Conservation (phyloP, 352 stramenopile species). For the Globisporangium solare region DNA sequence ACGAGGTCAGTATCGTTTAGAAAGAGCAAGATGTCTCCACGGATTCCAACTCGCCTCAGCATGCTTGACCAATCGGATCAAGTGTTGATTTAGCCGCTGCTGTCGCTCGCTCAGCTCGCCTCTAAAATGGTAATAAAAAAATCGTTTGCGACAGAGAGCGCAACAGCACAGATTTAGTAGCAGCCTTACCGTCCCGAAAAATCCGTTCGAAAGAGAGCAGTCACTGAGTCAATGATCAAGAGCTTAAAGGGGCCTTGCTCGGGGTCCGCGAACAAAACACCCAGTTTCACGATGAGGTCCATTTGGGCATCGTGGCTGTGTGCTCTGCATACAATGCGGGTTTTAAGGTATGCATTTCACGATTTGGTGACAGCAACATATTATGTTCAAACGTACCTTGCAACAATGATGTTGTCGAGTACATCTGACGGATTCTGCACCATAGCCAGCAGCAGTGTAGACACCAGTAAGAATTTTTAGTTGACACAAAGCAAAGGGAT, state of each 20-base stretch:
- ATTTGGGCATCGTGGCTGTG: slow-evolving; percentile 88
- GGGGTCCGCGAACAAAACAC: slow-evolving; percentile 62
- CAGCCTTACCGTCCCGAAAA: slow-evolving; percentile 63
- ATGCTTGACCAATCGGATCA: slow-evolving; percentile 82
- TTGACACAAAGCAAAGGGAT: background rate
- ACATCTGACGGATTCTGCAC: slow-evolving; percentile 78
- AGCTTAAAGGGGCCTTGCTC: slow-evolving; percentile 72
- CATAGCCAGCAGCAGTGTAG: background rate
- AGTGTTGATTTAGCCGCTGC: slow-evolving; percentile 86
- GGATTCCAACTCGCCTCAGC: slow-evolving; percentile 37
- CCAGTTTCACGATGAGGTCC: slow-evolving; percentile 80
- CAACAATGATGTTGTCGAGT: slow-evolving; percentile 94
- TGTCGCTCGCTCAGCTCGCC: slow-evolving; percentile 70
- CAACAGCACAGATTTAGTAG: background rate
- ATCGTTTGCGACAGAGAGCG: too few species aligned
- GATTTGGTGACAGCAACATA: background rate
- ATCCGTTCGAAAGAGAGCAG: slow-evolving; percentile 87
- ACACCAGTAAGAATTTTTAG: background rate
- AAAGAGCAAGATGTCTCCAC: background rate
- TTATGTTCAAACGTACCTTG: slow-evolving; percentile 33
- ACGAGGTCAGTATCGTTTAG: background rate
- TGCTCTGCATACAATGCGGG: slow-evolving; percentile 31
- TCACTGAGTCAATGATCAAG: slow-evolving; percentile 91
- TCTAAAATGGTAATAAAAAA: slow-evolving; percentile 19
- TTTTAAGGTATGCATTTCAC: background rate